A percentile compares a stretch with the other conserved stretches of the same genome.
Evolutionary conservation across 225 moss, liverwort and hornwort species (phyloP).

Genomic region (Lunularia cruciata): DNA sequence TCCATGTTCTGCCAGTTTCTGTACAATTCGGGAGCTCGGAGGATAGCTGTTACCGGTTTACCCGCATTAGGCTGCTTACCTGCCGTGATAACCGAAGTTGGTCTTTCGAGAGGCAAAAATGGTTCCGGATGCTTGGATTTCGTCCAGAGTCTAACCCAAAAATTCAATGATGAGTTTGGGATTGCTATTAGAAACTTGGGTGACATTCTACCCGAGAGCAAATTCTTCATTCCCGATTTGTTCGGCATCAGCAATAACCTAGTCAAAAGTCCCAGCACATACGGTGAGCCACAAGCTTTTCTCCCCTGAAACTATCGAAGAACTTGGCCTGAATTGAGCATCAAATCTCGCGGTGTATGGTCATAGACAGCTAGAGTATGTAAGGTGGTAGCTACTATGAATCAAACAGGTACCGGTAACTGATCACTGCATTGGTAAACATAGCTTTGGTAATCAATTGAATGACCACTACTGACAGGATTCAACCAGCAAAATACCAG

Average conservation of each 20-base stretch:
- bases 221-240: constrained; percentile 5
- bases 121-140: constrained; percentile 1
- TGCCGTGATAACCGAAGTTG: background rate
- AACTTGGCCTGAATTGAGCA: too few relatives aligned
- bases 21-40: constrained; percentile 1
- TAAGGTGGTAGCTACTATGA: too few relatives aligned
- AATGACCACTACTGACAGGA: background rate
- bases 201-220: constrained; percentile 6
- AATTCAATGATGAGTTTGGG: background rate
- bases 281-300: background rate
- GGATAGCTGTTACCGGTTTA: background rate
- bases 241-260: background rate
- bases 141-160: background rate
- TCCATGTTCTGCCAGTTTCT: constrained; percentile 1
- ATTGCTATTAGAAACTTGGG: background rate
- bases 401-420: too few relatives aligned
- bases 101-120: background rate
- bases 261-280: constrained; percentile 9
- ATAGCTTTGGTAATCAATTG: too few relatives aligned
- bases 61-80: constrained; percentile 10
- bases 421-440: too few relatives aligned
- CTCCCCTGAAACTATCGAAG: too few relatives aligned
- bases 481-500: background rate
- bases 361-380: too few relatives aligned
- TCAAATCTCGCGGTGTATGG: too few relatives aligned